Evolutionary conservation across 768 basidiomycete species (phyloP), one percentile per base, ranked within the genome.

Genomic region (Leucogyrophana mollusca): DNA sequence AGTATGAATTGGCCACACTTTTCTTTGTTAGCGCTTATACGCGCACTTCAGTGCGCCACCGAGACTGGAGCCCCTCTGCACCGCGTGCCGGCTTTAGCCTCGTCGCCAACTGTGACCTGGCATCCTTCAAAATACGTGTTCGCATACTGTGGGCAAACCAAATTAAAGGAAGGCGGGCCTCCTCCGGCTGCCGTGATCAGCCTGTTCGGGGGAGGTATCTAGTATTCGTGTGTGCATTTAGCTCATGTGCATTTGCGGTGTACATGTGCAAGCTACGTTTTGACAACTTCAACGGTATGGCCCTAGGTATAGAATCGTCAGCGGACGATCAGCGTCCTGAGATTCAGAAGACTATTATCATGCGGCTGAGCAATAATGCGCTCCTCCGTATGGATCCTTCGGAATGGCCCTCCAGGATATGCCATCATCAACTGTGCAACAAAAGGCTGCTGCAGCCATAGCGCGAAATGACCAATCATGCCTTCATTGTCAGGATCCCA

Each of bases 61-160:
- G 89, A 91, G 62, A 91, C 87, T 0, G 82, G 82, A 13, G 63
- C 77, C 38, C 84, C 87, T 2, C 57, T 91, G 20, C 87, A 90
- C 60, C 83, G 88, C n/a, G 79, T 91, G 11, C 79, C 85, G 2
- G 77, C 86, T 3, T 70, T 85, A 5, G 84, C 81, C 4, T 73
- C 87, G 1, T 80, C 87, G n/a, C 81, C 83, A 4, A 83, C 85
- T 1, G 88, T 91, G 3, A 68, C 80, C 2, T 90, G 88, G 88
- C 89, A 90, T 62, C 88, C 89, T 4, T 87, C 84, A 5, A 86
- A 82, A 65, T 82, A 87, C 54, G 77, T 83, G n/a, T 78, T 89
- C 43, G 88, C 88, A 3, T 90, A 88, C 54, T 90, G 87, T 57
- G 88, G 87, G 3, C 87, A 89, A 56, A 86, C 82, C 3, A 83